Base-by-base conservation (phyloP, 2,329 filamentous ascomycete genomes). In the Diaporthe vexans region DNA sequence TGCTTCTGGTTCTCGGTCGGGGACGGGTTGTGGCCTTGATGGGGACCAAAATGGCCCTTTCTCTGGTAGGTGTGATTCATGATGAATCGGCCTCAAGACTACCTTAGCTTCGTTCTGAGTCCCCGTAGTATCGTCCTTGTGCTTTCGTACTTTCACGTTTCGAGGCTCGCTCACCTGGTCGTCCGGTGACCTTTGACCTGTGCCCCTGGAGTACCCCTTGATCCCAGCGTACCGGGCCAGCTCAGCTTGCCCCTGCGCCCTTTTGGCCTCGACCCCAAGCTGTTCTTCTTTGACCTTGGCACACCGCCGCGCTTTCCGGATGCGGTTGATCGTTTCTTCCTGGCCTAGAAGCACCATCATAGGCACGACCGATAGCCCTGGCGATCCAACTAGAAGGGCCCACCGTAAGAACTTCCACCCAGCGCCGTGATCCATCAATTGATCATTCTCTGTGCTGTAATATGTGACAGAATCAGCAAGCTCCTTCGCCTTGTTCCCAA, bases 381-480 rank as follows among this genome's bases (percentile, higher is more conserved):
- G 58, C 29, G 76, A 74, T 19, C 76, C 73, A 7, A 76, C 80
- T 2, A 81, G 40, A n/a, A 83, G 75, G 9, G 78, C 81, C 80
- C 81, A 82, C 1, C 82, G 78, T 26, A 83, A 61, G 21, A 79
- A 75, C 29, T 76, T 79, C 73, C 78, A 82, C 17, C 79, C 78
- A 1, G 65, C 75, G 54, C 73, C 69, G 54, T 71, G 46, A 6
- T 58, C 37, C 8, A 74, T 63, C 6, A 56, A 51, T 17, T 73
- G 63, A n/a, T 71, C 57, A 8, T 72, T 71, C 7, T 59, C 65
- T 19, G 48, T 74, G 33, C 73, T 65, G 56, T 76, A 74, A n/a
- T 67, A 68, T 17, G 56, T 48, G 40, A 76, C 52, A 15, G 69
- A 58, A 43, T 65, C 51, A 17, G 46, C 71, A 17, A 76, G 72